Conservation (phyloP, 202 grass and related monocot genomes). For the Zoysia matrella region DNA sequence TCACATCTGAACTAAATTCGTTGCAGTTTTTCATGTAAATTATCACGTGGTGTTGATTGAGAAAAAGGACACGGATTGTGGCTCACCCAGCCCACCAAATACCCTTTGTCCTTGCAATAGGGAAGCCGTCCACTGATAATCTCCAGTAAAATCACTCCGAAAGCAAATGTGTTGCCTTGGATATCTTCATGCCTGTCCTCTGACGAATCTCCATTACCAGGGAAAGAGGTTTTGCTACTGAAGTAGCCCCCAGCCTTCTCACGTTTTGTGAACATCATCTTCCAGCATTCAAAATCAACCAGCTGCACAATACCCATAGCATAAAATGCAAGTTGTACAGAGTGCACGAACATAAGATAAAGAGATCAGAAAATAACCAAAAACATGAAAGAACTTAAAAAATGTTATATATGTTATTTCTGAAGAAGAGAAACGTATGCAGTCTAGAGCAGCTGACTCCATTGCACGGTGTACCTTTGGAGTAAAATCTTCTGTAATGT, state of each 20-base stretch:
- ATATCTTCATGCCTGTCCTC: conserved; percentile 68
- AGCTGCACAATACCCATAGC: conserved; percentile 47
- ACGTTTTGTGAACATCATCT: conserved; percentile 61
- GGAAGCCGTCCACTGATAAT: conserved; percentile 85
- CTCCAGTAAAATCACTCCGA: conserved; percentile 89
- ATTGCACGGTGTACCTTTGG: conserved; percentile 60
- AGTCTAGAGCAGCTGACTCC: background rate
- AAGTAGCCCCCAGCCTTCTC: conserved; percentile 48
- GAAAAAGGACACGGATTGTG: background rate
- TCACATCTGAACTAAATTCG: too few relatives aligned
- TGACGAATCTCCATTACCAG: conserved; percentile 38
- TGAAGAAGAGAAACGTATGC: background rate
- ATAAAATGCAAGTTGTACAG: too few relatives aligned
- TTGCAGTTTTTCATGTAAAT: too few relatives aligned
- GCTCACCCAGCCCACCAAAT: conserved; percentile 80
- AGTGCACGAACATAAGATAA: too few relatives aligned
- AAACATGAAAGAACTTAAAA: background rate
- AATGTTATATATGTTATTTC: background rate
- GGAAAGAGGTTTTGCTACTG: conserved; percentile 51
- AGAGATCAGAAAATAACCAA: too few relatives aligned
- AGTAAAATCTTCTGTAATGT: conserved; percentile 83
- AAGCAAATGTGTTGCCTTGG: conserved; percentile 74
- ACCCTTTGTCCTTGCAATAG: conserved; percentile 84
- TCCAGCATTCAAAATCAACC: conserved; percentile 92
- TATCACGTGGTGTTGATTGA: too few relatives aligned